Base-by-base conservation (phyloP, 108 stramenopile genomes). In the Epithemia pelagica region DNA sequence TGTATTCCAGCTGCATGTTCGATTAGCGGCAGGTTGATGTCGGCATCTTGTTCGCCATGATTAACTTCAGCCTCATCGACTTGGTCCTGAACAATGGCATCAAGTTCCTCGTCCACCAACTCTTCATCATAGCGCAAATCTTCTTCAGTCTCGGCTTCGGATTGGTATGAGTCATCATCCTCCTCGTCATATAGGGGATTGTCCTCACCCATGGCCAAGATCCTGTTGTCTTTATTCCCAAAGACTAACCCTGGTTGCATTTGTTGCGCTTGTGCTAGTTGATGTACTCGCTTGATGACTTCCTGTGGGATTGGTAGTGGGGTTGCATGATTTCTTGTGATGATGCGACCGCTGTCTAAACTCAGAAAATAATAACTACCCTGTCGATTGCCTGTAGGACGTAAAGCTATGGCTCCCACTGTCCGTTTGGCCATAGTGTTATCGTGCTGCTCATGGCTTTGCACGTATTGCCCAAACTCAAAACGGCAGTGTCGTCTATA, bases 41-140 rank as follows among this genome's bases (percentile, higher is more conserved):
- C 58, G 1, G 78, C 84, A 30, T 82, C 84, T 30, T 80, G 71
- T 58, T 85, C 81, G 19, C 82, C 67, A 60, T 85, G 1, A 85
- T 68, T 54, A 79, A 82, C 26, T 82, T 82, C 70, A 82, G n/a
- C n/a, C n/a, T 71, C 51, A 82, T 59, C 26, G 72, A 67, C 20
- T 61, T 58, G 52, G 82, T 74, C 46, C 82, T 81, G 18, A 70
- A 70, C 59, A 80, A 74, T 3, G 81, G 84, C 29, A 80, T n/a
- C n/a, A n/a, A n/a, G n/a, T n/a, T n/a, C n/a, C n/a, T n/a, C n/a
- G n/a, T n/a, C n/a, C n/a, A n/a, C n/a, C n/a, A n/a, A n/a, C n/a
- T n/a, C n/a, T n/a, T n/a, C n/a, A n/a, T n/a, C n/a, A n/a, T n/a
- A n/a, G n/a, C n/a, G n/a, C n/a, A n/a, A n/a, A n/a, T n/a, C n/a